phyloP scores from a whole-genome alignment of 2,329 filamentous ascomycete species.

The Ophiostoma triangulosporum region DNA sequence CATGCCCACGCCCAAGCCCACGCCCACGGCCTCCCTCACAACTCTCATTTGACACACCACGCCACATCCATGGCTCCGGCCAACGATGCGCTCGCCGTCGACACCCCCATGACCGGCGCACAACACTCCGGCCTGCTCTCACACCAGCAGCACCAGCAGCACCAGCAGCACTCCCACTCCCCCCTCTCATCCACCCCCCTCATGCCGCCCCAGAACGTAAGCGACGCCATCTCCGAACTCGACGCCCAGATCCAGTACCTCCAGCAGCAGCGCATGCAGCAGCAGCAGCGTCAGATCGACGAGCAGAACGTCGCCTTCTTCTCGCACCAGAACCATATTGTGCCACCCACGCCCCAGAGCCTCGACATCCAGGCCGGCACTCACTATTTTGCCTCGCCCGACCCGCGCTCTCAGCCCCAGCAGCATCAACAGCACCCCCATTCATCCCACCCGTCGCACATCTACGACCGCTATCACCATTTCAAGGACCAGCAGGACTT shows the following conservation, averaged over 20 bases:
- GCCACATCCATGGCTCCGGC: slow-evolving; percentile 13
- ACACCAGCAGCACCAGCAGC: slow-evolving; percentile 21
- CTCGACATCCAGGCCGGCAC: slow-evolving; percentile 55
- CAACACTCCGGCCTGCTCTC: slow-evolving; percentile 25
- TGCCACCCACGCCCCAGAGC: slow-evolving; percentile 71
- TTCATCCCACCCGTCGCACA: slow-evolving; percentile 31
- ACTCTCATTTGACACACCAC: slow-evolving; percentile 3
- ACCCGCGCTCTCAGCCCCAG: slow-evolving; percentile 32
- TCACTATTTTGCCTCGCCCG: slow-evolving; percentile 47
- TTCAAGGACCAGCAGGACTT: slow-evolving; percentile 62
- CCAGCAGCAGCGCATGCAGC: slow-evolving; percentile 48
- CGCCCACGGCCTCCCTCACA: not conserved
- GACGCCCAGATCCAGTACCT: slow-evolving; percentile 54
- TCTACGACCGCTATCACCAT: slow-evolving; percentile 54
- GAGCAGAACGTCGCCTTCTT: slow-evolving; percentile 45
- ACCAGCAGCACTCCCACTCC: not conserved
- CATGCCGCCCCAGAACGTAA: slow-evolving; percentile 24
- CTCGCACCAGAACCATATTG: slow-evolving; percentile 41
- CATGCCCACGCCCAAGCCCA: slow-evolving; percentile 3
- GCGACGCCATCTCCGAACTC: slow-evolving; percentile 42
- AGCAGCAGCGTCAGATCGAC: slow-evolving; percentile 44
- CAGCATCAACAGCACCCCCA: slow-evolving; percentile 37
- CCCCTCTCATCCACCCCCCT: slow-evolving; percentile 30
- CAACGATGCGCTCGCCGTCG: slow-evolving; percentile 32
- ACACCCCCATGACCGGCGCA: slow-evolving; percentile 36